A percentile compares a stretch with the other conserved stretches of the same genome.
phyloP scores from a whole-genome alignment of 805 yeast genomes.

The Kazachstania africana region DNA sequence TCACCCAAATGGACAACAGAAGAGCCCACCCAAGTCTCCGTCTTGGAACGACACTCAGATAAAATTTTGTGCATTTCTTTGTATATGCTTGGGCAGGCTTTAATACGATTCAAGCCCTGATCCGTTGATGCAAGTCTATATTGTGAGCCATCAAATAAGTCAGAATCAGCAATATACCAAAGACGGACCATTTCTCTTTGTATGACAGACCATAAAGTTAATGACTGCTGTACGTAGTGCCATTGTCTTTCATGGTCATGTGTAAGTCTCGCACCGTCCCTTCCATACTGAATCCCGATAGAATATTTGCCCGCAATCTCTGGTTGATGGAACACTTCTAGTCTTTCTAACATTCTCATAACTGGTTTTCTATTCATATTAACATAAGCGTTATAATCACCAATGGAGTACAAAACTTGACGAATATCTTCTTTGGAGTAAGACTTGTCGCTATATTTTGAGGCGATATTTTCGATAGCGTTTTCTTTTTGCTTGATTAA shows the following conservation, averaged over 20 bases:
- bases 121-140: constrained; percentile 63
- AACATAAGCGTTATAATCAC: constrained; percentile 66
- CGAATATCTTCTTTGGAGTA: constrained; percentile 51
- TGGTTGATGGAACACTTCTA: constrained; percentile 36
- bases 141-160: constrained; percentile 41
- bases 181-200: constrained; percentile 68
- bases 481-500: constrained; percentile 55
- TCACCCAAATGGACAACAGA: constrained; percentile 75
- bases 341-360: constrained; percentile 43
- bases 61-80: constrained; percentile 62
- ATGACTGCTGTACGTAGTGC: constrained; percentile 63
- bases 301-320: constrained; percentile 32
- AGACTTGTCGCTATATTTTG: constrained; percentile 33
- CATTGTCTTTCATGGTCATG: constrained; percentile 66
- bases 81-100: constrained; percentile 57
- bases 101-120: constrained; percentile 69
- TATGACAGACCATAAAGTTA: constrained; percentile 63
- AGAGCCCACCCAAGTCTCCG: constrained; percentile 69
- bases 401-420: constrained; percentile 63
- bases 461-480: constrained; percentile 52
- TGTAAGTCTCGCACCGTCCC: constrained; percentile 57
- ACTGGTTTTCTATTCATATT: constrained; percentile 61
- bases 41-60: constrained; percentile 48
- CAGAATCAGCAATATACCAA: constrained; percentile 71
- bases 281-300: constrained; percentile 55